Conservation (phyloP, 768 basidiomycete genomes). For the Kockovaella imperatae region DNA sequence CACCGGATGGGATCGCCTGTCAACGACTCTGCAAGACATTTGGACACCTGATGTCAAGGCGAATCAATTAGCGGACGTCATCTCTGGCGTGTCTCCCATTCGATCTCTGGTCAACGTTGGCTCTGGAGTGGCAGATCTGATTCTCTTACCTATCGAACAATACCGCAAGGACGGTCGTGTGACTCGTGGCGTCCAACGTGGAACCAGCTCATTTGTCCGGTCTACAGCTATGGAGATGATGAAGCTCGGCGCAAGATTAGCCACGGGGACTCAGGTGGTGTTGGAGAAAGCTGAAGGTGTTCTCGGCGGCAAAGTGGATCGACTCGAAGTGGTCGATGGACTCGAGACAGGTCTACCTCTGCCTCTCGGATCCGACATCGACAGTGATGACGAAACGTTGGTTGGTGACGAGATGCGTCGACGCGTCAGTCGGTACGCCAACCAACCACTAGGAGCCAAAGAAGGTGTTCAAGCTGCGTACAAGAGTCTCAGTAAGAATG, state of each 20-base stretch:
- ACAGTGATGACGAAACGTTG: conserved; percentile 20
- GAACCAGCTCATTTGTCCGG: conserved; percentile 83
- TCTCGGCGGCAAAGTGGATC: conserved; percentile 65
- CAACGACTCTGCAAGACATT: conserved; percentile 86
- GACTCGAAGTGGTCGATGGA: conserved; percentile 54
- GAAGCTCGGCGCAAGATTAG: conserved; percentile 84
- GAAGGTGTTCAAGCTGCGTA: conserved; percentile 92
- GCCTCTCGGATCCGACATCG: background rate
- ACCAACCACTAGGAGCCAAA: conserved; percentile 72
- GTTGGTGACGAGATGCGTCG: conserved; percentile 10
- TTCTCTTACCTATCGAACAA: conserved; percentile 90
- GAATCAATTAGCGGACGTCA: conserved; percentile 91
- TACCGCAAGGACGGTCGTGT: conserved; percentile 94
- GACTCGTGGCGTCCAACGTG: conserved; percentile 86
- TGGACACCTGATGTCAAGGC: conserved; percentile 99
- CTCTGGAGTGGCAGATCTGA: conserved; percentile 89
- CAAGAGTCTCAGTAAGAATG: conserved; percentile 70
- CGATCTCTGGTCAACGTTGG: conserved; percentile 96
- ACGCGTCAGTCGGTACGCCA: conserved; percentile 78
- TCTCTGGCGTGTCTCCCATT: conserved; percentile 92
- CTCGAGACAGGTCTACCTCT: background rate
- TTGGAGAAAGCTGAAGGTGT: conserved; percentile 89
- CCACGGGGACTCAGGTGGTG: conserved; percentile 96
- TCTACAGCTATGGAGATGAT: conserved; percentile 93
- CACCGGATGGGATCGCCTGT: conserved; percentile 82